Base-by-base conservation (phyloP, 352 stramenopile species). In the Phytophthora pisi region DNA sequence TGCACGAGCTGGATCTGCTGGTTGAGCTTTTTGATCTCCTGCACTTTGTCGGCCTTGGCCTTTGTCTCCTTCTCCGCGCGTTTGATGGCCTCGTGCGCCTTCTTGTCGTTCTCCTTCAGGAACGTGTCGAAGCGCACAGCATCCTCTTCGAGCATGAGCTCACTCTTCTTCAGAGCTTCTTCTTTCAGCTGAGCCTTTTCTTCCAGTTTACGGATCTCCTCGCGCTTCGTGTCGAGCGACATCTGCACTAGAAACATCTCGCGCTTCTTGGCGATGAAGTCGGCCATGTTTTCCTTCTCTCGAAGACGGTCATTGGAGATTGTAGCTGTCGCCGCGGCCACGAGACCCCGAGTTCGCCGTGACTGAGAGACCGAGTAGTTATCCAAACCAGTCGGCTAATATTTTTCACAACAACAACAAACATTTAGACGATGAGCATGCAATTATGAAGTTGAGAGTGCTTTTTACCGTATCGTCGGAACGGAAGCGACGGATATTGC, bases 171-270 rank as follows among this genome's bases (percentile, higher is more conserved):
- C 16, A 98, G 79, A 4, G 92, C 96, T 63, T 98, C 92, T 57
- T 98, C 95, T 52, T 98, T 99, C 16, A 97, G 77, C 68, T 97
- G 87, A 16, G 95, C 95, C 70, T 98, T 98, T 68, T 98, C 94
- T 72, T 99, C 93, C 4, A 99, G 89, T 75, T 98, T 99, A 30
- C 92, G 84, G 61, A 98, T 98, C 78, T 99, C 96, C 68, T 98
- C 96, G 13, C 93, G 86, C 75, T 99, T 99, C 26, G 93, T 98
- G 70, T 98, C 95, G 7, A 98, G 83, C 23, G 91, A 96, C 91
- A 98, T 98, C 61, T 96, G 95, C 18, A 98, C 90, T 1, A 98
- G 83, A 65, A 98, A 98, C 94, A 99, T 98, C 67, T 98, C 95
- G 10, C 93, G 85, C 77, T 99, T 99, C 82, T 98, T 98, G 7